A percentile compares a stretch with the other conserved stretches of the same genome.
Conservation (phyloP, 192 early-diverging fungal species). For the Coemansia furcata region DNA sequence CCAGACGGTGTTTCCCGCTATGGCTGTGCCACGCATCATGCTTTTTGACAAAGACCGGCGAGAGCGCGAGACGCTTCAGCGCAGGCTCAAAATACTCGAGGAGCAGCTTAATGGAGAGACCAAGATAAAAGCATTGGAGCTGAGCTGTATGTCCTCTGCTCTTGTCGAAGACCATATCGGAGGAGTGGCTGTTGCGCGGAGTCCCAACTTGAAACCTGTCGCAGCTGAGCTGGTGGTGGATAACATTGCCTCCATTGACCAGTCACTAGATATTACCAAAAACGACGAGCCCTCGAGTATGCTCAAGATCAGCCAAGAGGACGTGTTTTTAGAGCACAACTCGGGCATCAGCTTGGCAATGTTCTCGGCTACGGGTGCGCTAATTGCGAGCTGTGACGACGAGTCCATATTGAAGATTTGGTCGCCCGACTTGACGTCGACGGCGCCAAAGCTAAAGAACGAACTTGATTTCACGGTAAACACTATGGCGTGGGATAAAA, state of each 20-base stretch:
- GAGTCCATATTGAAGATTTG: conserved; percentile 50
- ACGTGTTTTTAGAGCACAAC: conserved; percentile 53
- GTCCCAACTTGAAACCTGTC: conserved; percentile 11
- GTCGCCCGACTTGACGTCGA: conserved; percentile 39
- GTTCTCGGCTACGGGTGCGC: conserved; percentile 42
- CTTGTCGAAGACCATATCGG: conserved; percentile 52
- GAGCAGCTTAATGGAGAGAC: conserved; percentile 39
- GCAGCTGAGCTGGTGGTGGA: background rate
- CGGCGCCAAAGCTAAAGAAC: conserved; percentile 47
- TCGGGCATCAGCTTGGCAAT: conserved; percentile 40
- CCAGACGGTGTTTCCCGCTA: conserved; percentile 50
- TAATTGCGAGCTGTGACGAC: conserved; percentile 55
- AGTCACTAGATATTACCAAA: conserved; percentile 13
- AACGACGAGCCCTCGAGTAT: conserved; percentile 27
- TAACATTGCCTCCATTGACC: conserved; percentile 1
- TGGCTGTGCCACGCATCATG: conserved; percentile 51
- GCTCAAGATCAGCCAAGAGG: conserved; percentile 50
- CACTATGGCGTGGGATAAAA: conserved; percentile 51
- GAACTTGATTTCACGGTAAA: conserved; percentile 46
- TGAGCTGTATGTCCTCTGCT: conserved; percentile 4
- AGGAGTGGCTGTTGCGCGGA: conserved; percentile 9
- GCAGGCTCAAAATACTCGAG: conserved; percentile 29
- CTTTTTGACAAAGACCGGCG: conserved; percentile 47
- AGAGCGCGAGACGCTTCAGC: conserved; percentile 31
- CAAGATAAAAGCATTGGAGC: conserved; percentile 27